These are phyloP conservation scores for Microsporum canis DNA, from an alignment of 2,329 filamentous ascomycete species.

Conservation along the genomic window DNA sequence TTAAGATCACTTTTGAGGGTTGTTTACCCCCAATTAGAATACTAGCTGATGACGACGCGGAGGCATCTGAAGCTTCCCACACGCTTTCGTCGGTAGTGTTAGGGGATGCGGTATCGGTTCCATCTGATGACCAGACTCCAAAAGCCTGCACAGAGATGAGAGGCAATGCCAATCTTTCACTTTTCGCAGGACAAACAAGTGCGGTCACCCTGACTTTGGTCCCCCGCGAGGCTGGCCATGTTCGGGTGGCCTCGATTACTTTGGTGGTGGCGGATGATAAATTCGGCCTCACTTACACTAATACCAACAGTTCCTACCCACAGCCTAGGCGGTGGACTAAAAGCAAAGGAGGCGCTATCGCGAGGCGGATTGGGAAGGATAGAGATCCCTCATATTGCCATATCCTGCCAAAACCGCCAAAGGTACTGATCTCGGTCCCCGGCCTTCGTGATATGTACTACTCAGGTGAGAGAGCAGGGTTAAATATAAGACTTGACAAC, in stretches of 20 bases:
- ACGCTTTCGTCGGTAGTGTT: slow-evolving; percentile 25
- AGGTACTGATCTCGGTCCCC: slow-evolving; percentile 63
- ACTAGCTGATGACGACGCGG: slow-evolving; percentile 23
- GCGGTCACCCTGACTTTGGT: slow-evolving; percentile 62
- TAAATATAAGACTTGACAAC: slow-evolving; percentile 64
- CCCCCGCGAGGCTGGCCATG: slow-evolving; percentile 71
- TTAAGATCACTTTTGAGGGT: slow-evolving; percentile 45
- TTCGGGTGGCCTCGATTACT: slow-evolving; percentile 52
- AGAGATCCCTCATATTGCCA: slow-evolving; percentile 48
- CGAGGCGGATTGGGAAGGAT: slow-evolving; percentile 34
- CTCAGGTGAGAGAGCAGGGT: slow-evolving; percentile 61
- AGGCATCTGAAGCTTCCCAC: slow-evolving; percentile 15
- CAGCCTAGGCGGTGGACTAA: slow-evolving; percentile 35
- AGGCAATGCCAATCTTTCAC: slow-evolving; percentile 52
- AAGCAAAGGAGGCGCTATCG: slow-evolving; percentile 24
- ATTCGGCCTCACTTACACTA: slow-evolving; percentile 57
- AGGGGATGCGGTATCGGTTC: slow-evolving; percentile 13
- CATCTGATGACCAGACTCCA: slow-evolving; percentile 23
- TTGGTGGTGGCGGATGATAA: slow-evolving; percentile 52
- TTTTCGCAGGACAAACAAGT: slow-evolving; percentile 55
- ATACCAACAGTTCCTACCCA: slow-evolving; percentile 33
- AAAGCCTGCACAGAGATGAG: slow-evolving; percentile 31
- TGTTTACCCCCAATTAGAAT: slow-evolving; percentile 35
- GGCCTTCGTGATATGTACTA: slow-evolving; percentile 64
- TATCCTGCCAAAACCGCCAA: slow-evolving; percentile 80